These are phyloP conservation scores for Apiotrichum gracile DNA, from an alignment of 1,284 basidiomycete species.

Conservation along the genomic window DNA sequence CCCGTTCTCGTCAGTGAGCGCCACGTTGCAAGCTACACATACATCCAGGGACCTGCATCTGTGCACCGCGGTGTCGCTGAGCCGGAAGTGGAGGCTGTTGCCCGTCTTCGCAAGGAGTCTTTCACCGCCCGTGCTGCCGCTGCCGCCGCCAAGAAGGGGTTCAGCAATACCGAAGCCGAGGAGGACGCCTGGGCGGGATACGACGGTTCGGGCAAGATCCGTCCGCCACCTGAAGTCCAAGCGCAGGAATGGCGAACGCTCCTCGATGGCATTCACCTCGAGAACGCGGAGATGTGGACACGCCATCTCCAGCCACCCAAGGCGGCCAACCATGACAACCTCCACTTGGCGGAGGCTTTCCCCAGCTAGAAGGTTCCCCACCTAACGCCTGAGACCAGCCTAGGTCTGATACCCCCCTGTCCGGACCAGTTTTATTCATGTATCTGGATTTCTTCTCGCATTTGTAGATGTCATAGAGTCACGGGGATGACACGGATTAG, in stretches of 20 bases:
- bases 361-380: too few species aligned
- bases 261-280: background rate
- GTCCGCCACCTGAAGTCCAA: background rate
- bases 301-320: background rate
- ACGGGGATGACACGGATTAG: too few species aligned
- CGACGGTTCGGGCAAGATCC: background rate
- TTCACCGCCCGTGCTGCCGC: background rate
- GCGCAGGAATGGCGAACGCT: background rate
- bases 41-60: conserved; percentile 1
- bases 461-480: too few species aligned
- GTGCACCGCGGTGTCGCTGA: background rate
- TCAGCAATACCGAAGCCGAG: too few species aligned
- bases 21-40: conserved; percentile 1
- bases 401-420: too few species aligned
- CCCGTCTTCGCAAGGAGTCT: background rate
- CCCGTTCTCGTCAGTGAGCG: conserved; percentile 7
- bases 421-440: too few species aligned
- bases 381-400: too few species aligned
- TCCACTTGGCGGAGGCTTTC: too few species aligned
- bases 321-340: too few species aligned
- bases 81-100: background rate
- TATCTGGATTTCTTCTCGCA: too few species aligned
- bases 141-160: too few species aligned
- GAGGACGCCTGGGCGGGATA: too few species aligned
- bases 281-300: background rate